A percentile compares a stretch with the other conserved stretches of the same genome.
Evolutionary conservation across 2,329 filamentous ascomycete species (phyloP).

Genomic region (Fusarium sp.): DNA sequence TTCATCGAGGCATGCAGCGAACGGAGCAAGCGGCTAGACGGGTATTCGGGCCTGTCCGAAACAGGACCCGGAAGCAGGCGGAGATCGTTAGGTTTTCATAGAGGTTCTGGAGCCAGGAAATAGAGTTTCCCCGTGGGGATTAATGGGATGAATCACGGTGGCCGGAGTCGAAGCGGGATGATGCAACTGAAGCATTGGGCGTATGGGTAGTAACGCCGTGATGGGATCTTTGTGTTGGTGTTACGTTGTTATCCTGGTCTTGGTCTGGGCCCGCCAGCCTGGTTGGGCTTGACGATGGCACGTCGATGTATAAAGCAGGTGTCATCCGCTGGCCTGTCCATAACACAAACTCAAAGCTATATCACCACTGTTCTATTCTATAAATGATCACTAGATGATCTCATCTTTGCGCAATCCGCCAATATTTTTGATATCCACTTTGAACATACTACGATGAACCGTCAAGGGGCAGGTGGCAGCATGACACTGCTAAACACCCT

Average conservation of each 20-base stretch:
- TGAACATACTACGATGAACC: background rate
- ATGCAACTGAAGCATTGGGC: background rate
- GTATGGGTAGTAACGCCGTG: background rate
- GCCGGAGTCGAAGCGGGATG: background rate
- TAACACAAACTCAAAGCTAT: background rate
- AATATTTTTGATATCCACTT: background rate
- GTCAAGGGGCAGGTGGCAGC: background rate
- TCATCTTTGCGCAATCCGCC: background rate
- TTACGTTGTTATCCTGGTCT: background rate
- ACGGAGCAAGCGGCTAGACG: background rate
- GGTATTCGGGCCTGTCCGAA: background rate
- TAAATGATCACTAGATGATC: background rate
- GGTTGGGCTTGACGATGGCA: background rate
- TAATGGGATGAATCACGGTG: background rate
- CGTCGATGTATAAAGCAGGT: constrained; percentile 6
- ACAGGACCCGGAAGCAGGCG: background rate
- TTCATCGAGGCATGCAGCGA: background rate
- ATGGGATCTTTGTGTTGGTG: background rate
- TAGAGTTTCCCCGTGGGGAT: constrained; percentile 1
- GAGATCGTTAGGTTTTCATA: background rate
- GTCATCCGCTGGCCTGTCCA: background rate
- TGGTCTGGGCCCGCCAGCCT: background rate
- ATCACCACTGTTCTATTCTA: background rate
- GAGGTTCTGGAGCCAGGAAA: background rate
- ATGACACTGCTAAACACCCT: background rate